Base-by-base conservation (phyloP, 805 yeast species). In the Suhomyces sp. region DNA sequence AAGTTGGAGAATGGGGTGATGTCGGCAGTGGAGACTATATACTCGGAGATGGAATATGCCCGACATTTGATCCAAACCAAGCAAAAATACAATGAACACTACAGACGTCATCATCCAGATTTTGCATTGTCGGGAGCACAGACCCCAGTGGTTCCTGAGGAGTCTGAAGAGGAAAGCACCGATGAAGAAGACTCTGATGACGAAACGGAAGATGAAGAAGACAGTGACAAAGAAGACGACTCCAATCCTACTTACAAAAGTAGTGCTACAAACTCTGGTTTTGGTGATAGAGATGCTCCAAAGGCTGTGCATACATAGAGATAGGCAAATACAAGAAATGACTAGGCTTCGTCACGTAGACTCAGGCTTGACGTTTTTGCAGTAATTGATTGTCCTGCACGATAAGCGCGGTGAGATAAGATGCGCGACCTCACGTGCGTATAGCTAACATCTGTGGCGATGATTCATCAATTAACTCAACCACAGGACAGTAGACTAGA, bases 31-130 rank as follows among this genome's bases (percentile, higher is more conserved):
- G 84, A 83, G 50, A 72, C 83, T 7, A 87, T 93, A n/a, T 93
- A 92, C 67, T 76, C 83, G 1, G 90, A 90, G 61, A 65, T 90
- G 65, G 91, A 85, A 48, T 92, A 92, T 67, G 88, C 96, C 1
- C 74, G 80, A 54, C 81, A 79, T 35, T 67, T 87, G 58, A 79
- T 84, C 23, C 53, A 75, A 31, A 70, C 73, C 38, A 85, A 83
- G 60, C 74, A 73, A 23, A 67, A 71, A 50, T 58, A 64, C 47
- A 69, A 67, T 47, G 76, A 73, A 49, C 51, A 55, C 29, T 54
- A 59, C 50, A 60, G 53, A 52, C 50, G 49, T 10, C 55, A 54
- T 10, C 57, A 56, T 46, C 56, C 58, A 4, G 70, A 60, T 24
- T 57, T 55, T 44, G 57, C 53, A 22, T 24, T 50, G 8, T 67